Evolutionary conservation across 2,329 filamentous ascomycete species (phyloP), one percentile per base, ranked within the genome.

Genomic region (Blastomyces gilchristii): DNA sequence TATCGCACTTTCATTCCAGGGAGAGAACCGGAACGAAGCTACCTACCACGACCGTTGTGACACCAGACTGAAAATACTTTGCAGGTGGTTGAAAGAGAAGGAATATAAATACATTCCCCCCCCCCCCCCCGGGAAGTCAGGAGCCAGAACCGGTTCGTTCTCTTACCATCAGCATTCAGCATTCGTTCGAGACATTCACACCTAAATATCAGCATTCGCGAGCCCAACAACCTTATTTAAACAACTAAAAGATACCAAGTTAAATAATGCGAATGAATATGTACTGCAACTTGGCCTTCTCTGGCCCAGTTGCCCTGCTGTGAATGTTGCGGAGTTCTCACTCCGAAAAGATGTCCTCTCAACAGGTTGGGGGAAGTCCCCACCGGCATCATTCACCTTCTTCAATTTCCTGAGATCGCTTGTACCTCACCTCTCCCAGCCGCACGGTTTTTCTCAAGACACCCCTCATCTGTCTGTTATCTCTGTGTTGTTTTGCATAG

Each of bases 301-400:
- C 25, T 59, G 57, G 57, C 49, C 41, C 28, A 25, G 57, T 47
- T 59, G 57, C n/a, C 25, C n/a, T 59, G 25, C 57, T 49, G 43
- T 47, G 43, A 49, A 22, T 47, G 16, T n/a, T 16, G 25, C 25
- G 47, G 16, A 49, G 2, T 34, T 49, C 5, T 7, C 57, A 59
- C 41, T 34, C 14, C 25, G 14, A 37, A 25, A 28, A 45, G 41
- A 59, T 59, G 57, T 37, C 57, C 34, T 49, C 57, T 59, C 57
- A 59, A 18, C 57, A 37, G 18, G 14, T 37, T 49, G 57, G 57
- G 57, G 57, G 57, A 49, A 59, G 57, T 49, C 57, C 57, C 57
- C 41, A 59, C 57, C 25, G 25, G 25, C 57, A 45, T 45, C 39
- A 58, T 58, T 59, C 43, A 59, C 25, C 57, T 41, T 47, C 31